Conservation (phyloP, 495 filamentous ascomycete genomes). For the Lindgomyces ingoldianus region DNA sequence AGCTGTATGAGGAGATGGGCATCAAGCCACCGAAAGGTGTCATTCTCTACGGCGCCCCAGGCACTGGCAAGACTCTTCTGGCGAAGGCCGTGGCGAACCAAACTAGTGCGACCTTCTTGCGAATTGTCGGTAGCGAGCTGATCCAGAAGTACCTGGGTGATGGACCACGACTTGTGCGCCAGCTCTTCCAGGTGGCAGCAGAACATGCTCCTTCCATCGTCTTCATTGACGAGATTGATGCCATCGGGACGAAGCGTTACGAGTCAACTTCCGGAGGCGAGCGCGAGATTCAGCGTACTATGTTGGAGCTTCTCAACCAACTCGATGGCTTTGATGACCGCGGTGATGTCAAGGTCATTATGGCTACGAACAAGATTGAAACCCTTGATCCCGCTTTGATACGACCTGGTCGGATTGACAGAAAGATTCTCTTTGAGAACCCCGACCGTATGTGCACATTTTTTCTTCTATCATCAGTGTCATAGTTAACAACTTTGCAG, state of each 20-base stretch:
- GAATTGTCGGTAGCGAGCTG: conserved; percentile 95
- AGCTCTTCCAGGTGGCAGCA: conserved; percentile 96
- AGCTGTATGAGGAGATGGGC: conserved; percentile 99
- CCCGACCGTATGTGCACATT: conserved; percentile 82
- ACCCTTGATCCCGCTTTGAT: conserved; percentile 95
- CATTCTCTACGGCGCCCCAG: conserved; percentile 96
- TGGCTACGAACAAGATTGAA: conserved; percentile 99
- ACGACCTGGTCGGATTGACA: conserved; percentile 95
- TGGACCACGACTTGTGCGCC: conserved; percentile 88
- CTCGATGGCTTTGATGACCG: conserved; percentile 98
- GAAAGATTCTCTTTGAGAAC: conserved; percentile 99
- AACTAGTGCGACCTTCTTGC: conserved; percentile 95
- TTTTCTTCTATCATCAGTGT: not conserved
- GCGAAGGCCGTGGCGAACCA: conserved; percentile 99
- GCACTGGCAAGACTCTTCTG: conserved; percentile 95
- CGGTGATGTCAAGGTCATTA: conserved; percentile 98
- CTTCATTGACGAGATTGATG: conserved; percentile 99
- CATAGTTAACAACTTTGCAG: conserved; percentile 50
- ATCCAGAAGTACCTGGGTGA: conserved; percentile 99
- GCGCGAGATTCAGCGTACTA: conserved; percentile 95
- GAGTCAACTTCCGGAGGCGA: conserved; percentile 96
- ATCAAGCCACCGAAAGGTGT: conserved; percentile 99
- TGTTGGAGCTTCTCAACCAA: conserved; percentile 98
- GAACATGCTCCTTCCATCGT: conserved; percentile 97
- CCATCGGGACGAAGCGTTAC: conserved; percentile 98